Conservation (phyloP, 2,329 filamentous ascomycete species). For the Thelonectria rubi region DNA sequence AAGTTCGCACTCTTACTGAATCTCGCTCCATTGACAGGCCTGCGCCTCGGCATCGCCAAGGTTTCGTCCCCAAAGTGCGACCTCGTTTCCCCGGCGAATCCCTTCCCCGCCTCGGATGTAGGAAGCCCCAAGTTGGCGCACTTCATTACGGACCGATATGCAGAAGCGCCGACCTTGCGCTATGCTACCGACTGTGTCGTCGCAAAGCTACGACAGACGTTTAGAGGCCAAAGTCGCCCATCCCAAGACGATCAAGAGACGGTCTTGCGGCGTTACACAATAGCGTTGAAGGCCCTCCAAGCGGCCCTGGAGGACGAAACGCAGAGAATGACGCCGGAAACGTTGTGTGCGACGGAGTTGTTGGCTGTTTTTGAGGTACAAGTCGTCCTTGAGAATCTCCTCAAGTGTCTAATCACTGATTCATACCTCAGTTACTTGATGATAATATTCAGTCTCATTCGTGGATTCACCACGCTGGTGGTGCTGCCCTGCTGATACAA, state of each 20-base stretch:
- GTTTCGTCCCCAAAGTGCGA: slow-evolving; percentile 9
- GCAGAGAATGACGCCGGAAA: slow-evolving; percentile 19
- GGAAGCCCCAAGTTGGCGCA: slow-evolving; percentile 17
- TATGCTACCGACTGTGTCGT: slow-evolving; percentile 22
- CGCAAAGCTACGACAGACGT: slow-evolving; percentile 15
- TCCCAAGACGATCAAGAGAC: not conserved
- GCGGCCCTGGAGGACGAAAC: slow-evolving; percentile 20
- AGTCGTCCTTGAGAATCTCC: not conserved
- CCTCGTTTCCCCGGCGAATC: not conserved
- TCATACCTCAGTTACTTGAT: slow-evolving; percentile 7
- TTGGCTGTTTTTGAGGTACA: slow-evolving; percentile 22
- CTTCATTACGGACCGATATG: slow-evolving; percentile 16
- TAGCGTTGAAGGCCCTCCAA: slow-evolving; percentile 20
- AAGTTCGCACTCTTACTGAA: slow-evolving; percentile 15
- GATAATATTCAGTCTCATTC: slow-evolving; percentile 5
- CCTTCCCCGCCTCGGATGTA: not conserved
- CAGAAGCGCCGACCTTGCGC: not conserved
- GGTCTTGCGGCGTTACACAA: slow-evolving; percentile 15
- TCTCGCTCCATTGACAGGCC: slow-evolving; percentile 16
- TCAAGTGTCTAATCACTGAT: not conserved
- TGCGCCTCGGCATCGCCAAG: slow-evolving; percentile 17
- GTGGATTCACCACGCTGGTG: slow-evolving; percentile 21
- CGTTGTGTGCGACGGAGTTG: slow-evolving; percentile 19
- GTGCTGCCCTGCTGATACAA: slow-evolving; percentile 23
- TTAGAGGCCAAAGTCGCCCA: not conserved